phyloP scores from a whole-genome alignment of 352 stramenopile genomes.

The Thraustochytrium sp. region DNA sequence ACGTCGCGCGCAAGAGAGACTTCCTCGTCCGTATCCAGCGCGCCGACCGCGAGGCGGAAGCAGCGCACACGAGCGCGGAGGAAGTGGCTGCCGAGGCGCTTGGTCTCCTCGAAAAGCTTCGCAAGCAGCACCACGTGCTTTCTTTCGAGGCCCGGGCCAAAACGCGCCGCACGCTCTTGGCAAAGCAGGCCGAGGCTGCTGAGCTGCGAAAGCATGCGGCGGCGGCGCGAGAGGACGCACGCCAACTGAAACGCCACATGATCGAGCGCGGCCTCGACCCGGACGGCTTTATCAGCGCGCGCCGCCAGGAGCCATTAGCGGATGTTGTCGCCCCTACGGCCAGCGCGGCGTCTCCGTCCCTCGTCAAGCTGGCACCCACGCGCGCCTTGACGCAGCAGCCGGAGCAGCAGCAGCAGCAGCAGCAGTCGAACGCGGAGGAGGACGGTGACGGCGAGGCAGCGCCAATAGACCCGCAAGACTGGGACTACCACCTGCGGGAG shows the following conservation, averaged over 20 bases:
- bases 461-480: neutral
- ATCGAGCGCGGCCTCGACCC: slow-evolving; percentile 26
- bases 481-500: slow-evolving; percentile 19
- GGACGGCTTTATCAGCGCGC: neutral
- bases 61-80: neutral
- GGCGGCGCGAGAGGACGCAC: neutral
- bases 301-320: neutral
- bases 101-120: slow-evolving; percentile 21
- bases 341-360: neutral
- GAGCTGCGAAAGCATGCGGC: neutral
- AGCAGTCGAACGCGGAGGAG: neutral
- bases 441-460: neutral
- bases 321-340: neutral
- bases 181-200: neutral
- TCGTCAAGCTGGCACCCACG: neutral
- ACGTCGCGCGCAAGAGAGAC: neutral
- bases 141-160: slow-evolving; percentile 24
- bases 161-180: neutral
- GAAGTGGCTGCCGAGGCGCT: neutral
- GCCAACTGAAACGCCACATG: slow-evolving; percentile 22
- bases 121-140: slow-evolving; percentile 34
- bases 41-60: neutral
- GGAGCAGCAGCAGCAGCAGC: neutral
- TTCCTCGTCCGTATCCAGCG: neutral
- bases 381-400: neutral